Evolutionary conservation across 306 rosid species (phyloP), one percentile per base, ranked within the genome.

Genomic region (Ceratonia siliqua): DNA sequence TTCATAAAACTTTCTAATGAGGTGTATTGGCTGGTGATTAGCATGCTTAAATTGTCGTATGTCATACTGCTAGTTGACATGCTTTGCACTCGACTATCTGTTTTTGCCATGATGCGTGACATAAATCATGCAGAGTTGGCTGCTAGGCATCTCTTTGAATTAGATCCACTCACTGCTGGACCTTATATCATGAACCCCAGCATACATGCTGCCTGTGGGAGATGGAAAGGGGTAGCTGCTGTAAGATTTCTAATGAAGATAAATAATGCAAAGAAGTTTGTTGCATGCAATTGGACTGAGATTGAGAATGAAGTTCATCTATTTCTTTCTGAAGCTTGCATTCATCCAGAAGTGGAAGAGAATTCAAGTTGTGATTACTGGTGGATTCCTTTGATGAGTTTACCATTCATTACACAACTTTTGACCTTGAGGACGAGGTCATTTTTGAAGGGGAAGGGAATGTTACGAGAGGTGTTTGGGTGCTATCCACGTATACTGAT

Each of bases 141-240:
- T 9, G 84, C 84, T 78, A 82, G 43, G 48, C 55, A 75, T 72
- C 79, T 85, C 28, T 75, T 82, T 71, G 75, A 78, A 68, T 54
- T 82, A 78, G 82, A 85, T 53, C 86, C 86, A 46, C 75, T 45
- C 62, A 79, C 72, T 82, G 89, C 82, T 53, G 84, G 75, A 72
- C 80, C 86, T 71, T 85, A 85, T 75, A 79, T 82, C 68, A 75
- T 72, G 84, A 83, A 82, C 69, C 82, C 89, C 72, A 85, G 82
- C 75, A 78, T 85, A 77, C 82, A 81, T 75, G 89, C 86, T 62
- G 82, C 82, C 53, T 78, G 80, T 66, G 79, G 82, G 57, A 85
- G 82, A 82, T 85, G 86, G 89, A 72, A 82, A 36, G 84, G 82
- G 61, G 84, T 82, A 32, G 89, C 82, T 20, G 25, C 2, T 32